Evolutionary conservation across 2,329 filamentous ascomycete species (phyloP).

Genomic region (Colletotrichum limetticola): DNA sequence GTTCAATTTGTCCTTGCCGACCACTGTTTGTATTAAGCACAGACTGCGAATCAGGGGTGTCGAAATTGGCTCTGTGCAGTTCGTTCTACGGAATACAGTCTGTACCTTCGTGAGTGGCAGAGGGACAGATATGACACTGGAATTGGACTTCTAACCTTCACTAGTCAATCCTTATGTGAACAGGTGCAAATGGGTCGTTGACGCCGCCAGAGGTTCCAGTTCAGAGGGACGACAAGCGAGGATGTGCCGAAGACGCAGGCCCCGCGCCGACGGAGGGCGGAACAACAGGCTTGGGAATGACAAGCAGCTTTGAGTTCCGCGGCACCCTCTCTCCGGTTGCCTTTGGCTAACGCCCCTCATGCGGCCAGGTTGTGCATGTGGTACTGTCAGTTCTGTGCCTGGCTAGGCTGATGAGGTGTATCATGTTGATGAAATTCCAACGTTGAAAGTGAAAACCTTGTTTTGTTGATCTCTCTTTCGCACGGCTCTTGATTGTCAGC

Average conservation of each 20-base stretch:
- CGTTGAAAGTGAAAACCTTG: conserved; percentile 15
- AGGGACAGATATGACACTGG: background rate
- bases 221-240: background rate
- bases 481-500: background rate
- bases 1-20: background rate
- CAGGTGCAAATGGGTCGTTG: background rate
- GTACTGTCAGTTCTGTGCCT: conserved; percentile 1
- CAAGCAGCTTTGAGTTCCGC: background rate
- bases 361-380: conserved; percentile 28
- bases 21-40: background rate
- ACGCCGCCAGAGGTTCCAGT: background rate
- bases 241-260: background rate
- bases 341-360: background rate
- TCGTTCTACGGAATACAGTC: background rate
- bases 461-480: conserved; percentile 15
- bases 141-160: background rate
- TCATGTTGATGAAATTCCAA: conserved; percentile 17
- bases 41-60: background rate
- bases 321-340: background rate
- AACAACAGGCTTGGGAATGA: background rate
- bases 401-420: conserved; percentile 20
- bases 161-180: background rate
- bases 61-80: background rate
- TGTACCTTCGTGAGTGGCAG: background rate
- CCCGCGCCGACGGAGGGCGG: background rate